Percentiles rank a stretch among this genome's conserved stretches.
phyloP scores from a whole-genome alignment of 2,329 filamentous ascomycete genomes.

The Capronia americana region DNA sequence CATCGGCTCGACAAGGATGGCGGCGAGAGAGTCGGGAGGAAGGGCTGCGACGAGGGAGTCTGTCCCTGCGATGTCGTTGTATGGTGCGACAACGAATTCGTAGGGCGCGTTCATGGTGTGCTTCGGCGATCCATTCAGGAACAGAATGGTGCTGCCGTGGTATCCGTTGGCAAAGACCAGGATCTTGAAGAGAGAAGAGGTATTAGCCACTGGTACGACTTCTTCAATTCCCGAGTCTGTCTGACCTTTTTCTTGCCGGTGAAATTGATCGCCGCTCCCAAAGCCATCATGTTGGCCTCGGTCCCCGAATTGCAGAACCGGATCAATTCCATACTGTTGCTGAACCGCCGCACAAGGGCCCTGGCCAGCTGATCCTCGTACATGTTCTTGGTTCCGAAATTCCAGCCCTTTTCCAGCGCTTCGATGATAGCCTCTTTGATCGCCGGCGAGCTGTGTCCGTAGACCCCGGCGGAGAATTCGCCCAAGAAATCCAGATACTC shows the following conservation, averaged over 20 bases:
- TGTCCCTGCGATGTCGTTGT: slow-evolving; percentile 63
- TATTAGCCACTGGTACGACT: too few relatives aligned
- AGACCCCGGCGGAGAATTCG: slow-evolving; percentile 69
- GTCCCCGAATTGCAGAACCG: slow-evolving; percentile 71
- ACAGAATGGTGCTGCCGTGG: slow-evolving; percentile 67
- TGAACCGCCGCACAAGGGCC: slow-evolving; percentile 60
- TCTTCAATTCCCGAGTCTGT: not conserved
- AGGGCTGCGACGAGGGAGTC: slow-evolving; percentile 53
- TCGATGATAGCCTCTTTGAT: slow-evolving; percentile 58
- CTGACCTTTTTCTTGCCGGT: slow-evolving; percentile 10
- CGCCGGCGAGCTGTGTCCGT: slow-evolving; percentile 66
- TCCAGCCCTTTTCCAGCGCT: slow-evolving; percentile 59
- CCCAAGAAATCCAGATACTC: slow-evolving; percentile 65
- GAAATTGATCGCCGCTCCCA: slow-evolving; percentile 57
- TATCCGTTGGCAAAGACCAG: slow-evolving; percentile 80
- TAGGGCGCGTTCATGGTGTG: slow-evolving; percentile 58
- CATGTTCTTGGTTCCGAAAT: slow-evolving; percentile 59
- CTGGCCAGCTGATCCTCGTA: slow-evolving; percentile 61
- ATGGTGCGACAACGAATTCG: slow-evolving; percentile 66
- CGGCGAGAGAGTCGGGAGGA: slow-evolving; percentile 57
- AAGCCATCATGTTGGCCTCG: slow-evolving; percentile 67
- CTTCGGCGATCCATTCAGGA: slow-evolving; percentile 37
- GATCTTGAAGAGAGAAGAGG: slow-evolving; percentile 58
- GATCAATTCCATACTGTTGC: slow-evolving; percentile 52
- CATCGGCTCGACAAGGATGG: slow-evolving; percentile 70